A percentile compares a stretch with the other conserved stretches of the same genome.
These are phyloP conservation scores for Eucalyptus marginata DNA, from an alignment of 345 rosid genomes.

Conservation along the genomic window DNA sequence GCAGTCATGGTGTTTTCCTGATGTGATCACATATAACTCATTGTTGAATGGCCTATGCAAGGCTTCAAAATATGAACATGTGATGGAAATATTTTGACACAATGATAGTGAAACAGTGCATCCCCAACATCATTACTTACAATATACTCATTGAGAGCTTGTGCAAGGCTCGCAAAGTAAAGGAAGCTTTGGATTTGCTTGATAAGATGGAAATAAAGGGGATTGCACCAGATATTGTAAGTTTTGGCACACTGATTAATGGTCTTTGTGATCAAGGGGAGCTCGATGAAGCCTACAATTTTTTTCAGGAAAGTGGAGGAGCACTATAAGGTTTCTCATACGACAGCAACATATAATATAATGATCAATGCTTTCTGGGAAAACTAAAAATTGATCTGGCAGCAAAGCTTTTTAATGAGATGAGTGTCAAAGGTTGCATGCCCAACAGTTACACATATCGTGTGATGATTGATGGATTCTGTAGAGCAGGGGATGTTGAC, in stretches of 20 bases:
- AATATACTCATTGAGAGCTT: constrained; percentile 82
- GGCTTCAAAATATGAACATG: constrained; percentile 63
- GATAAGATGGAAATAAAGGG: constrained; percentile 41
- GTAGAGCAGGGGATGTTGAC: constrained; percentile 57
- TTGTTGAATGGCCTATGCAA: constrained; percentile 89
- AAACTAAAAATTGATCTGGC: constrained; percentile 54
- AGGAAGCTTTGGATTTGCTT: constrained; percentile 57
- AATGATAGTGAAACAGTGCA: constrained; percentile 60
- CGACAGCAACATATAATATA: constrained; percentile 60
- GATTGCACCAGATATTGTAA: constrained; percentile 51
- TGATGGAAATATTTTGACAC: constrained; percentile 60
- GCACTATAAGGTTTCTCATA: constrained; percentile 33
- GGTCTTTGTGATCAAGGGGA: constrained; percentile 63
- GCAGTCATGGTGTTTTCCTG: constrained; percentile 58
- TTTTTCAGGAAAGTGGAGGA: constrained; percentile 52
- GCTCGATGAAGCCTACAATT: constrained; percentile 47
- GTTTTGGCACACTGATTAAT: constrained; percentile 51
- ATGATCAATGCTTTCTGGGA: constrained; percentile 57
- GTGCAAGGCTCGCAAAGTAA: constrained; percentile 49
- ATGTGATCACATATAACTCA: constrained; percentile 79
- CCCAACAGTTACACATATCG: constrained; percentile 72
- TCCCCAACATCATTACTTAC: constrained; percentile 69
- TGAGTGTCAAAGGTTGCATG: constrained; percentile 42
- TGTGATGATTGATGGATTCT: constrained; percentile 73
- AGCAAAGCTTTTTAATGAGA: constrained; percentile 53